Evolutionary conservation across 805 yeast genomes (phyloP).

Genomic region (Schwanniomyces yamadae): DNA sequence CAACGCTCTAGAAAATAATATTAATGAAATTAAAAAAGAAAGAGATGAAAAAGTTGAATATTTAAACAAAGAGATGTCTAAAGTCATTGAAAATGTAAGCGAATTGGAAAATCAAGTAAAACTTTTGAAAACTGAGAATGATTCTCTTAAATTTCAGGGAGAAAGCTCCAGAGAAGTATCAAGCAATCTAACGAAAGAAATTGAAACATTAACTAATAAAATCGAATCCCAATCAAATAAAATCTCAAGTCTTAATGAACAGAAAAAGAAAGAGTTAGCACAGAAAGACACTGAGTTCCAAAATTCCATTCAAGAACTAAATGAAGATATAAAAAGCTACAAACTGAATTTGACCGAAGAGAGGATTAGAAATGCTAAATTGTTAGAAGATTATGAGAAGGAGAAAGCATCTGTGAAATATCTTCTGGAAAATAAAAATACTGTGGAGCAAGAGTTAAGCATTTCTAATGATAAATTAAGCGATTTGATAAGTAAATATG

Average conservation of each 20-base stretch:
- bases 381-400: background rate
- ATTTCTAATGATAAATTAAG: background rate
- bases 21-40: background rate
- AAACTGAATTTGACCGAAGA: too few species aligned
- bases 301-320: background rate
- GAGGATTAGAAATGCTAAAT: too few species aligned
- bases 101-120: constrained; percentile 1
- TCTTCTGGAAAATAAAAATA: background rate
- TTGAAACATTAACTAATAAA: background rate
- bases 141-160: too few species aligned
- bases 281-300: background rate
- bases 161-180: too few species aligned
- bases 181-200: background rate
- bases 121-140: background rate
- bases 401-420: background rate
- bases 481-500: background rate
- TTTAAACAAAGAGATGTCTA: background rate
- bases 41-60: background rate
- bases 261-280: background rate
- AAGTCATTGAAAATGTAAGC: background rate
- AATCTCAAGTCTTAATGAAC: background rate
- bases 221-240: background rate
- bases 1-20: background rate
- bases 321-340: too few species aligned
- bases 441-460: background rate